These are phyloP conservation scores for Yamagishiella unicocca DNA, from an alignment of 139 green algal genomes.

Conservation along the genomic window DNA sequence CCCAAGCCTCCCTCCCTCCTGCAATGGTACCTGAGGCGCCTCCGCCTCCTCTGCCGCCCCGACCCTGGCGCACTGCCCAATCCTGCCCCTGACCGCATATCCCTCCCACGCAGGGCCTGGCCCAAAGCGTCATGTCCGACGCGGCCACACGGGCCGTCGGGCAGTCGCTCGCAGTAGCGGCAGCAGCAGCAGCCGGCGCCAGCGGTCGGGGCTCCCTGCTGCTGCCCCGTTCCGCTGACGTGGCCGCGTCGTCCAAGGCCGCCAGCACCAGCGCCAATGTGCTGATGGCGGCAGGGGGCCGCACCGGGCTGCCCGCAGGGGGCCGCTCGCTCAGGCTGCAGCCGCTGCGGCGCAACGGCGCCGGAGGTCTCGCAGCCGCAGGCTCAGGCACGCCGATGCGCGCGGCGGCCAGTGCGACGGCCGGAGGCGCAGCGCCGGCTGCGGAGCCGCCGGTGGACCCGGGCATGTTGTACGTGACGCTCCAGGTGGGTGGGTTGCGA, in stretches of 20 bases:
- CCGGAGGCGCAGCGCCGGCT: background rate
- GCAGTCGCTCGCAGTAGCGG: background rate
- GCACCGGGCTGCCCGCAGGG: background rate
- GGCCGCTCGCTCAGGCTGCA: background rate
- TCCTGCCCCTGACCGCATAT: background rate
- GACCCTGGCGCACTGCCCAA: background rate
- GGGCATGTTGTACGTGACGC: conserved; percentile 24
- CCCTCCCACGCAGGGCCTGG: conserved; percentile 7
- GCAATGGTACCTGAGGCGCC: no score
- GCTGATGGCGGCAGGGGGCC: conserved; percentile 13
- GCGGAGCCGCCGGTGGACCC: background rate
- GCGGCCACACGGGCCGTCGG: background rate
- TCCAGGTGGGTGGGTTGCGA: conserved; percentile 14
- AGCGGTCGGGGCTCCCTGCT: no score
- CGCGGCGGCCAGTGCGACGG: background rate
- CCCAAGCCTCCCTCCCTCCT: no score
- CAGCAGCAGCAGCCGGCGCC: background rate
- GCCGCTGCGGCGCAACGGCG: conserved; percentile 23
- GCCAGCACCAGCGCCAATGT: conserved; percentile 7
- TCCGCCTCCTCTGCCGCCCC: no score
- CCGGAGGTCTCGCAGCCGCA: background rate
- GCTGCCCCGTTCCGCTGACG: background rate
- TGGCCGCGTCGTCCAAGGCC: background rate
- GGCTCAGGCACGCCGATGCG: background rate
- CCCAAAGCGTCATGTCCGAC: background rate